phyloP scores from a whole-genome alignment of 352 stramenopile species.

The Phytophthora pluvialis region DNA sequence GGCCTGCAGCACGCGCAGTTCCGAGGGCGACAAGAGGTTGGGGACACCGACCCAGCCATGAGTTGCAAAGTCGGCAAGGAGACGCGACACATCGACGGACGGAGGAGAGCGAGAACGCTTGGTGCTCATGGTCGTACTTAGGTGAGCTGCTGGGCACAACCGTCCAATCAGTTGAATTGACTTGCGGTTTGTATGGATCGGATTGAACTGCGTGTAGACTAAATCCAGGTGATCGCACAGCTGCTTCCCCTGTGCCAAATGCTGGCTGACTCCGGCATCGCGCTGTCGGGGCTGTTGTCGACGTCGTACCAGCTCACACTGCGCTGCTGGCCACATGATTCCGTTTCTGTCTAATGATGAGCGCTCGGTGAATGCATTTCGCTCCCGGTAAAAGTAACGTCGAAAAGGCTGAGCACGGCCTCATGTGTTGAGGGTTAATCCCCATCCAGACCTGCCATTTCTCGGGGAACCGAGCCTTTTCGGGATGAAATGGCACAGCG shows the following conservation, averaged over 20 bases:
- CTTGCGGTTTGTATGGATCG: conserved; percentile 1
- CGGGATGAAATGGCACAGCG: conserved; percentile 1
- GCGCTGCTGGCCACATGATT: neutral
- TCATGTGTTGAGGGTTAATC: no score
- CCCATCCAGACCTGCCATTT: neutral
- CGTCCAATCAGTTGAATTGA: neutral
- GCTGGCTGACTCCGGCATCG: conserved; percentile 9
- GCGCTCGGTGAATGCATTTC: no score
- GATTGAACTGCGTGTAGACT: neutral
- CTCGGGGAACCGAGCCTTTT: neutral
- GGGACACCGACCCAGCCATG: conserved; percentile 34
- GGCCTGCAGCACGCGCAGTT: conserved; percentile 44
- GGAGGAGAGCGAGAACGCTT: conserved; percentile 7
- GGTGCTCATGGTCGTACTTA: conserved; percentile 1
- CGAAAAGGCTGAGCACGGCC: no score
- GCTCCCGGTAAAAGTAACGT: no score
- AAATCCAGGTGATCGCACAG: conserved; percentile 14
- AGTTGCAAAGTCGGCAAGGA: conserved; percentile 19
- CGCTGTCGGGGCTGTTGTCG: conserved; percentile 1
- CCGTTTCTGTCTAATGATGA: no score
- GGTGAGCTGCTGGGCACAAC: neutral
- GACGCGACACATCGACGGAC: neutral
- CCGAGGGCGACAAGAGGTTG: conserved; percentile 42
- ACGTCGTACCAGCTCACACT: neutral
- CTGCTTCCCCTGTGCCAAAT: conserved; percentile 16